Evolutionary conservation across 2,329 filamentous ascomycete species (phyloP).

Genomic region (Rhinocladiella mackenziei): DNA sequence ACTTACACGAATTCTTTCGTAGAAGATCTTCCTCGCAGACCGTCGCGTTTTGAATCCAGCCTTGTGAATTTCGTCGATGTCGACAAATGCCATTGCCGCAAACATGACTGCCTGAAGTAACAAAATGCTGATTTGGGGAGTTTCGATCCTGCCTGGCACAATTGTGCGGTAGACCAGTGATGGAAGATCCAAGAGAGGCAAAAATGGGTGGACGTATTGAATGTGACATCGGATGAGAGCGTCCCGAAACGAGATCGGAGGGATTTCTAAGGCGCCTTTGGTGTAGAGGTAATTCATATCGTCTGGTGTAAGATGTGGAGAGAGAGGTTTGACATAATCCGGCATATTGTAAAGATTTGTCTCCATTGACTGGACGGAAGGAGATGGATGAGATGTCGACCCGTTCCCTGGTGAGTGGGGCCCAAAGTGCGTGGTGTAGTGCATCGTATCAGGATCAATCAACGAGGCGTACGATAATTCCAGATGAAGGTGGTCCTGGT

Average conservation of each 20-base stretch:
- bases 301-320: constrained; percentile 66
- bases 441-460: too few species aligned
- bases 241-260: constrained; percentile 64
- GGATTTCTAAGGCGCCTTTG: constrained; percentile 70
- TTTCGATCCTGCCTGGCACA: too few species aligned
- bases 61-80: constrained; percentile 67
- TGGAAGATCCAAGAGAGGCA: constrained; percentile 73
- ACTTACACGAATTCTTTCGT: constrained; percentile 58
- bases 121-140: constrained; percentile 63
- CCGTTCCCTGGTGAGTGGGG: too few species aligned
- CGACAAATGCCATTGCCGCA: constrained; percentile 78
- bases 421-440: too few species aligned
- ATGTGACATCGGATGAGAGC: constrained; percentile 78
- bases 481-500: too few species aligned
- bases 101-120: constrained; percentile 95
- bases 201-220: constrained; percentile 87
- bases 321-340: constrained; percentile 50
- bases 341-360: background rate
- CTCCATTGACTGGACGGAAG: background rate
- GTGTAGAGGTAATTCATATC: constrained; percentile 75
- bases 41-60: constrained; percentile 69
- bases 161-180: constrained; percentile 52
- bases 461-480: too few species aligned
- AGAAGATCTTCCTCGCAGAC: constrained; percentile 78
- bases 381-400: too few species aligned